Percentiles rank a stretch among this genome's conserved stretches.
phyloP scores from a whole-genome alignment of 345 rosid species.

The Erucastrum elatum region DNA sequence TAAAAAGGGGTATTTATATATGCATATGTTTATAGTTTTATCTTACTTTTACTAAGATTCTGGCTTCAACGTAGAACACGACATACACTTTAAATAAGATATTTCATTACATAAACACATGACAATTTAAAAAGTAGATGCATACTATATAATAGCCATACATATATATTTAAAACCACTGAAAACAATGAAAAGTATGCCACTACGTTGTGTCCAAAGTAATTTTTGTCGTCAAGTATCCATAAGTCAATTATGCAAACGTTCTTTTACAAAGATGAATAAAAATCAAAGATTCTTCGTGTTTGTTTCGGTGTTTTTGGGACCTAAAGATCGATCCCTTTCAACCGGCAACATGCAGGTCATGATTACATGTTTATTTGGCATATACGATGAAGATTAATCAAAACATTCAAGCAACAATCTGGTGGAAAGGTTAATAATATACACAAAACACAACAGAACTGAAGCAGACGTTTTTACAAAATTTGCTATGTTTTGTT shows the following conservation, averaged over 20 bases:
- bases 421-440: background rate
- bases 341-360: constrained; percentile 13
- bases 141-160: background rate
- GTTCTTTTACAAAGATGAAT: constrained; percentile 16
- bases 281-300: constrained; percentile 3
- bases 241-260: constrained; percentile 7
- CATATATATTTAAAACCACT: background rate
- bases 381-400: constrained; percentile 8
- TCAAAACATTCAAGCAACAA: background rate
- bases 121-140: constrained; percentile 4
- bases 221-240: constrained; percentile 24
- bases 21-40: background rate
- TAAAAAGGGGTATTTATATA: background rate
- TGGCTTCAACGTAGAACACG: constrained; percentile 21
- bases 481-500: background rate
- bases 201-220: constrained; percentile 23
- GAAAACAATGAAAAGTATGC: constrained; percentile 21
- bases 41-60: background rate
- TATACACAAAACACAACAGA: background rate
- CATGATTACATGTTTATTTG: constrained; percentile 10
- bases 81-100: constrained; percentile 7
- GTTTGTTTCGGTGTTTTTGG: constrained; percentile 23
- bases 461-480: constrained; percentile 6
- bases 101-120: background rate
- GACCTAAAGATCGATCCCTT: constrained; percentile 18